phyloP scores from a whole-genome alignment of 1,284 basidiomycete genomes.

The Naganishia sp. region DNA sequence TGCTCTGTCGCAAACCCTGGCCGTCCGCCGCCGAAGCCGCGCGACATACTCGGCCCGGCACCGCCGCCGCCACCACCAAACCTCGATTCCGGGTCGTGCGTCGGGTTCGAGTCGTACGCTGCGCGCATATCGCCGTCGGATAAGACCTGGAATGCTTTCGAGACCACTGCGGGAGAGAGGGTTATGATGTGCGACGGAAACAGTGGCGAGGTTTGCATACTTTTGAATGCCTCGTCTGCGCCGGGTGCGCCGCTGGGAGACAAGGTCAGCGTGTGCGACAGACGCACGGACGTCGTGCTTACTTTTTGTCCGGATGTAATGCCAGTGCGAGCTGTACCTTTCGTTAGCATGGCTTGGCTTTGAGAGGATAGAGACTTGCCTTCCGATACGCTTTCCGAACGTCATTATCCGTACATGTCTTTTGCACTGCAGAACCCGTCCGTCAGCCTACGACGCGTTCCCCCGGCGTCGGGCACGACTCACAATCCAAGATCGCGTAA shows the following conservation, averaged over 20 bases:
- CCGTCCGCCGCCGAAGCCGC: slow-evolving; percentile 42
- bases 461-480: slow-evolving; percentile 31
- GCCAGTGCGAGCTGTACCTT: slow-evolving; percentile 75
- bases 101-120: slow-evolving; percentile 81
- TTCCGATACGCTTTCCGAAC: slow-evolving; percentile 98
- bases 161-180: slow-evolving; percentile 72
- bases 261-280: slow-evolving; percentile 25
- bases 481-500: slow-evolving; percentile 80
- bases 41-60: slow-evolving; percentile 52
- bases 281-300: slow-evolving; percentile 6
- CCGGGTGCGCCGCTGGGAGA: slow-evolving; percentile 74
- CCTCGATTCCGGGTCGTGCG: slow-evolving; percentile 84
- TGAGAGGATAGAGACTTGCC: slow-evolving; percentile 57
- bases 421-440: slow-evolving; percentile 60
- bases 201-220: slow-evolving; percentile 58
- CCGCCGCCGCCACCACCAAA: slow-evolving; percentile 61
- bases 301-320: slow-evolving; percentile 94
- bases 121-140: slow-evolving; percentile 91
- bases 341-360: not conserved
- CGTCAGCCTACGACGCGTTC: not conserved
- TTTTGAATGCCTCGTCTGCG: slow-evolving; percentile 98
- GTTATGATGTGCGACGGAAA: not conserved
- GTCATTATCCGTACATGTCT: slow-evolving; percentile 81
- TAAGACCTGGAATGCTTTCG: slow-evolving; percentile 93
- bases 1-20: slow-evolving; percentile 63